These are phyloP conservation scores for Russula brevipes DNA, from an alignment of 768 basidiomycete genomes.

Conservation along the genomic window DNA sequence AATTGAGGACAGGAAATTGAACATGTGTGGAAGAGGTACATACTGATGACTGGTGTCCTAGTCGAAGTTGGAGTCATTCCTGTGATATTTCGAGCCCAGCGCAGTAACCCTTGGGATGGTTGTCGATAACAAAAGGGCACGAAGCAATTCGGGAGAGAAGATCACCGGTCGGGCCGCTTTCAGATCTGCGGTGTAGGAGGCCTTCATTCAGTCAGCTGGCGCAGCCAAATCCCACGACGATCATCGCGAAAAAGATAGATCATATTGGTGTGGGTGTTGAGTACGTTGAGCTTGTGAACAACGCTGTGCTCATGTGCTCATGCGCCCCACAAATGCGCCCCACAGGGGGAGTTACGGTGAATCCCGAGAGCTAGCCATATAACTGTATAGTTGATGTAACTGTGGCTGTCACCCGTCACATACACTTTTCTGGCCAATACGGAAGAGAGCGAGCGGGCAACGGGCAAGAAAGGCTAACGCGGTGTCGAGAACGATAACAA, in stretches of 20 bases:
- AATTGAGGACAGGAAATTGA: neutral
- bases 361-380: neutral
- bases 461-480: neutral
- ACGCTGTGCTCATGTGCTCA: too few relatives aligned
- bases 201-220: neutral
- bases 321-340: too few relatives aligned
- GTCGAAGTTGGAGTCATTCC: neutral
- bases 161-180: neutral
- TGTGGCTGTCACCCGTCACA: constrained; percentile 24
- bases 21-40: constrained; percentile 27
- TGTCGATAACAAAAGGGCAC: too few relatives aligned
- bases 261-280: neutral
- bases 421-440: neutral
- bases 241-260: neutral
- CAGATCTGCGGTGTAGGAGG: neutral
- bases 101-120: neutral
- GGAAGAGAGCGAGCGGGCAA: neutral
- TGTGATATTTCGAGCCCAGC: neutral
- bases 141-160: too few relatives aligned
- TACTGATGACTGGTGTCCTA: constrained; percentile 63
- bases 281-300: neutral
- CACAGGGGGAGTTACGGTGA: too few relatives aligned
- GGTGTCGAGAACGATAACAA: constrained; percentile 9
- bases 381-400: constrained; percentile 24
- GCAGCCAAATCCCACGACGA: neutral